Evolutionary conservation across 1,139 yeast genomes (phyloP).

Genomic region (Keqinozyma sinolaborantium): DNA sequence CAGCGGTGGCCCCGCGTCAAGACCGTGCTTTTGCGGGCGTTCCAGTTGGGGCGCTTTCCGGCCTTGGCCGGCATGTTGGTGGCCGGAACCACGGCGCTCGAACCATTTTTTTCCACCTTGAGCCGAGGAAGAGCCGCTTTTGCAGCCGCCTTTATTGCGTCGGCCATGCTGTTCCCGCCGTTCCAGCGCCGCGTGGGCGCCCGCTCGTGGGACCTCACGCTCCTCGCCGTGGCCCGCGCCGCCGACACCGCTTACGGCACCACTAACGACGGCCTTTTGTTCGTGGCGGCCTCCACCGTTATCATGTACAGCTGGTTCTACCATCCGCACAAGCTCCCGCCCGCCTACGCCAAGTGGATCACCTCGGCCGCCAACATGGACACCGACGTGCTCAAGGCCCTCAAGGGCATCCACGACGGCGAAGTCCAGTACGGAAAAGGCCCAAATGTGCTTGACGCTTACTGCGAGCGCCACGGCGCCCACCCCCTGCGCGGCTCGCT

Average conservation of each 20-base stretch:
- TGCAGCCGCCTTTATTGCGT: slow-evolving; percentile 24
- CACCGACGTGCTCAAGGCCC: slow-evolving; percentile 21
- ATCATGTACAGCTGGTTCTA: slow-evolving; percentile 38
- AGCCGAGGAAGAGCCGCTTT: no score
- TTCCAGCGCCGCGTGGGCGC: slow-evolving; percentile 29
- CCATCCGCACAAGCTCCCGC: slow-evolving; percentile 27
- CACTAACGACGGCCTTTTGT: slow-evolving; percentile 28
- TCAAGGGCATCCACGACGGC: slow-evolving; percentile 21
- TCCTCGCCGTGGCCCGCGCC: slow-evolving; percentile 34
- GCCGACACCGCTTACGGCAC: slow-evolving; percentile 30
- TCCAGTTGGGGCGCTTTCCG: slow-evolving; percentile 30
- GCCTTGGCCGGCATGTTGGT: slow-evolving; percentile 27
- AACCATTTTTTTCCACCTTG: no score
- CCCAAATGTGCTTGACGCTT: slow-evolving; percentile 17
- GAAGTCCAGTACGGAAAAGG: slow-evolving; percentile 23
- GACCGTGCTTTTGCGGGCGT: slow-evolving; percentile 17
- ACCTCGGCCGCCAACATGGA: slow-evolving; percentile 43
- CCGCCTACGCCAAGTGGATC: slow-evolving; percentile 37
- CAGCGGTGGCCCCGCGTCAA: slow-evolving; percentile 15
- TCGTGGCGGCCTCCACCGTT: slow-evolving; percentile 23
- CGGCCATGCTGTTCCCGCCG: slow-evolving; percentile 22
- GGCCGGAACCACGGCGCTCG: slow-evolving; percentile 29
- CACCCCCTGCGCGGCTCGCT: slow-evolving; percentile 21
- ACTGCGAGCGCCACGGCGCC: slow-evolving; percentile 23
- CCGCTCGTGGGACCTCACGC: slow-evolving; percentile 33